These are phyloP conservation scores for Tubosaeta sp. DNA, from an alignment of 768 basidiomycete genomes.

Conservation along the genomic window DNA sequence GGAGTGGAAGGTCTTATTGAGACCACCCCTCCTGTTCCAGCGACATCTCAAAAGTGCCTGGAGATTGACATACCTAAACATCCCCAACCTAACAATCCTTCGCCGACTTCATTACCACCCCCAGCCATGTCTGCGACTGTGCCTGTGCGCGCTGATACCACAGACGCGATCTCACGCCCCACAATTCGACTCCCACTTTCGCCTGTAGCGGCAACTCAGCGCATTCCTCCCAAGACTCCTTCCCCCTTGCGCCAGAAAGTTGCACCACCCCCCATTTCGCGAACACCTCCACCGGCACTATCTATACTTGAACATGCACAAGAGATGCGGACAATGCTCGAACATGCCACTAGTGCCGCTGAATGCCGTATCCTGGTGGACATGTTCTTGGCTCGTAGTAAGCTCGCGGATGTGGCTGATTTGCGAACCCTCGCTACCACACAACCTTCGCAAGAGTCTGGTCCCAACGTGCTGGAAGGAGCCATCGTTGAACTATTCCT, in stretches of 20 bases:
- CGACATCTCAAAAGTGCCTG: slow-evolving; percentile 1
- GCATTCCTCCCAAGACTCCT: slow-evolving; percentile 12
- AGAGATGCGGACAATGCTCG: slow-evolving; percentile 65
- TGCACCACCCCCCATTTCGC: slow-evolving; percentile 13
- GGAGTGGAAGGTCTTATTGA: slow-evolving; percentile 2
- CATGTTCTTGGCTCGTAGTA: slow-evolving; percentile 69
- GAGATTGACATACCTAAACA: slow-evolving; percentile 6
- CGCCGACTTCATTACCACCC: slow-evolving; percentile 2
- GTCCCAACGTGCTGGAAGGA: slow-evolving; percentile 36
- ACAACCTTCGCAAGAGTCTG: slow-evolving; percentile 33
- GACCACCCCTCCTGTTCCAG: not conserved
- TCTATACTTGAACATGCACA: slow-evolving; percentile 44
- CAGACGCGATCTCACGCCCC: not conserved
- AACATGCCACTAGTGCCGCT: slow-evolving; percentile 65
- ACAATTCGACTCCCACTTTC: slow-evolving; percentile 1
- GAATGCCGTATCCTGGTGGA: slow-evolving; percentile 86
- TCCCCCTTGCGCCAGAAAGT: slow-evolving; percentile 7
- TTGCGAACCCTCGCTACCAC: slow-evolving; percentile 30
- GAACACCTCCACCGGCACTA: slow-evolving; percentile 16
- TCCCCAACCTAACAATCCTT: slow-evolving; percentile 4
- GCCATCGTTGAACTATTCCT: slow-evolving; percentile 47
- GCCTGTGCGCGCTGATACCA: slow-evolving; percentile 4
- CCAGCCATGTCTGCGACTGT: not conserved
- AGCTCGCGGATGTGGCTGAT: slow-evolving; percentile 35
- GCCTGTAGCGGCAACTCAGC: slow-evolving; percentile 7